phyloP scores from a whole-genome alignment of 257 asterid species.

The Gentiana dahurica region DNA sequence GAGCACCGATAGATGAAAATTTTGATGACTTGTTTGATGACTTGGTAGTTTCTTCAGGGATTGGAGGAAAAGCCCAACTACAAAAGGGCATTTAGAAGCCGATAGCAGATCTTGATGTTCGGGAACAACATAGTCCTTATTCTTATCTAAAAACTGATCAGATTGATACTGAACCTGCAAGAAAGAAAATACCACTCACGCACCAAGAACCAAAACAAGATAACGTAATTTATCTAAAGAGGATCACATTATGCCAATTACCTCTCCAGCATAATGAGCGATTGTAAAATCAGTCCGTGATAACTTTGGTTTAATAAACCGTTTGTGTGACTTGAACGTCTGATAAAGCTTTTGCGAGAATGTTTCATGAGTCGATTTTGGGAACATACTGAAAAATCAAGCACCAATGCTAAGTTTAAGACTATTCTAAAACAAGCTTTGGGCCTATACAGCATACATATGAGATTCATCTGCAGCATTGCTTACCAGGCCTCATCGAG shows the following conservation, averaged over 20 bases:
- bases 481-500: slow-evolving; percentile 94
- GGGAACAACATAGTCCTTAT: slow-evolving; percentile 93
- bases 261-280: slow-evolving; percentile 99
- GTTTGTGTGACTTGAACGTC: slow-evolving; percentile 79
- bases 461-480: neutral
- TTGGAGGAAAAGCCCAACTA: slow-evolving; percentile 76
- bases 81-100: slow-evolving; percentile 79
- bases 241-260: slow-evolving; percentile 22
- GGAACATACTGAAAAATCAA: slow-evolving; percentile 80
- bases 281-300: slow-evolving; percentile 87
- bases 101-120: slow-evolving; percentile 88
- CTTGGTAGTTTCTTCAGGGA: slow-evolving; percentile 66
- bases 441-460: neutral
- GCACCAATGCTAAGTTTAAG: slow-evolving; percentile 5
- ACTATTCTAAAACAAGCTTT: neutral
- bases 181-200: slow-evolving; percentile 11
- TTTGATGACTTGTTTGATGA: slow-evolving; percentile 83
- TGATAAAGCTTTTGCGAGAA: slow-evolving; percentile 91
- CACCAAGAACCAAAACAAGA: slow-evolving; percentile 10
- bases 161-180: slow-evolving; percentile 85
- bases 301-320: slow-evolving; percentile 89
- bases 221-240: slow-evolving; percentile 7
- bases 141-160: slow-evolving; percentile 90
- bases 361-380: slow-evolving; percentile 95
- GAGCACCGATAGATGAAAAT: slow-evolving; percentile 95